Evolutionary conservation across 345 rosid species (phyloP).

Genomic region (Orychophragmus violaceus): DNA sequence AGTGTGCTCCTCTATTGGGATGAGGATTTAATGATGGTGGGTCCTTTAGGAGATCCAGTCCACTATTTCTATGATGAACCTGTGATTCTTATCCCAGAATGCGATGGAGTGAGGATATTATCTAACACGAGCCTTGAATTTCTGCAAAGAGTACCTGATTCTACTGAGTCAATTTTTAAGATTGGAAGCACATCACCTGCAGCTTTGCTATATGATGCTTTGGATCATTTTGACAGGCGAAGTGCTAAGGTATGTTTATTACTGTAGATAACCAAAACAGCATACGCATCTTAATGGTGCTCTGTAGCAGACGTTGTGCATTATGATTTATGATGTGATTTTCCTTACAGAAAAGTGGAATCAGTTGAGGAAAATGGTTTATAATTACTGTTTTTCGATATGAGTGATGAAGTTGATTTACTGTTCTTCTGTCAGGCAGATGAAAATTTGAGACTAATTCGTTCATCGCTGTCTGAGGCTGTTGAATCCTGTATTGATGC

Average conservation of each 20-base stretch:
- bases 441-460: constrained; percentile 90
- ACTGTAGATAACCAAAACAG: background rate
- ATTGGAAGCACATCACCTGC: constrained; percentile 98
- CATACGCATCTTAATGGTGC: too few relatives aligned
- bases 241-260: constrained; percentile 76
- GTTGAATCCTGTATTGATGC: constrained; percentile 95
- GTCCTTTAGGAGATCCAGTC: constrained; percentile 77
- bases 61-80: constrained; percentile 88
- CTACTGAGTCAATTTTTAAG: constrained; percentile 85
- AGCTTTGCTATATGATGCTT: constrained; percentile 80
- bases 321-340: background rate
- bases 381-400: background rate
- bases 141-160: constrained; percentile 93
- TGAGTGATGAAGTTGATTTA: constrained; percentile 8
- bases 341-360: background rate
- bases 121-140: constrained; percentile 86
- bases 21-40: constrained; percentile 92
- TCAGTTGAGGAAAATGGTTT: background rate
- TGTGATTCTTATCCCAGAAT: constrained; percentile 75
- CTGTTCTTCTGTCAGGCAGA: constrained; percentile 62
- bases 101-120: constrained; percentile 94
- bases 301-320: background rate
- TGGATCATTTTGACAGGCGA: constrained; percentile 93
- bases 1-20: constrained; percentile 89
- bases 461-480: constrained; percentile 81